phyloP scores from a whole-genome alignment of 805 yeast genomes.

The Blastobotrys terrestris region DNA sequence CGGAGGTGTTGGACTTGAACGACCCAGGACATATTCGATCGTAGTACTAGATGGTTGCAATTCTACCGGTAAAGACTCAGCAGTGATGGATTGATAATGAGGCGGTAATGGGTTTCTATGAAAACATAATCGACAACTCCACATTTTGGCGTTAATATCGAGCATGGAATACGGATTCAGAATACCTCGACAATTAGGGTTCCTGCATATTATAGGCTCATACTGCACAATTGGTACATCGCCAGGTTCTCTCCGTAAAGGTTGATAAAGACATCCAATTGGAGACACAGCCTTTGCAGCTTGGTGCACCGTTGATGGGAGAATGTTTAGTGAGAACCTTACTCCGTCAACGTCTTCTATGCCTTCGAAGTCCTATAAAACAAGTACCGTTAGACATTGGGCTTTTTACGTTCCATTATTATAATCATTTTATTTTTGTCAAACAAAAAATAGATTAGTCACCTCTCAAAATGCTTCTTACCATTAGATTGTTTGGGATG shows the following conservation, averaged over 20 bases:
- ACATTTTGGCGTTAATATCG: conserved; percentile 64
- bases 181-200: conserved; percentile 61
- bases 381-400: neutral
- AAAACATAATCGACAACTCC: conserved; percentile 83
- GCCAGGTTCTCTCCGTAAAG: conserved; percentile 62
- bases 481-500: neutral
- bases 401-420: neutral
- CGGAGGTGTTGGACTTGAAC: conserved; percentile 80
- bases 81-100: conserved; percentile 69
- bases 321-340: conserved; percentile 68
- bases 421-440: neutral
- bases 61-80: conserved; percentile 76
- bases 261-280: conserved; percentile 82
- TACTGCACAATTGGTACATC: conserved; percentile 57
- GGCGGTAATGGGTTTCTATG: conserved; percentile 73
- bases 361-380: conserved; percentile 40
- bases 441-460: neutral
- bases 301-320: conserved; percentile 78
- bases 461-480: no score
- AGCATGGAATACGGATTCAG: conserved; percentile 70
- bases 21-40: conserved; percentile 74
- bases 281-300: conserved; percentile 83
- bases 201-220: conserved; percentile 71
- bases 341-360: conserved; percentile 52
- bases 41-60: conserved; percentile 61